These are phyloP conservation scores for Sindora glabra DNA, from an alignment of 306 rosid species.

Conservation along the genomic window DNA sequence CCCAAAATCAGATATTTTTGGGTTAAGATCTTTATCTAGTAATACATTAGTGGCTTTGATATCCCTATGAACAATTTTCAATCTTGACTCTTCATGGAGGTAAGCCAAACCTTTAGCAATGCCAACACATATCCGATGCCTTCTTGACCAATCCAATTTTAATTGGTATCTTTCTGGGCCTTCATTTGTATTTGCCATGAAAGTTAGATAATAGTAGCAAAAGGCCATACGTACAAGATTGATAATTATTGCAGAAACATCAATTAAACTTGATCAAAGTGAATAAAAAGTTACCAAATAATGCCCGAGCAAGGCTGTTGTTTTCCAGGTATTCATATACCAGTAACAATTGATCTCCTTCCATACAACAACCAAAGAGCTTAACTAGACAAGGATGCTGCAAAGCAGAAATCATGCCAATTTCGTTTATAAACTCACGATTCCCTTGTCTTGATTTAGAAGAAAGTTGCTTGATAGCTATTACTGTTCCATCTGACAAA, in stretches of 20 bases:
- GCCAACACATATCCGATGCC: conserved; percentile 34
- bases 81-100: conserved; percentile 44
- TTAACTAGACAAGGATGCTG: conserved; percentile 41
- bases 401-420: conserved; percentile 27
- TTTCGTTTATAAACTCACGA: conserved; percentile 26
- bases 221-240: not conserved
- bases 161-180: not conserved
- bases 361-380: conserved; percentile 34
- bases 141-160: conserved; percentile 32
- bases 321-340: conserved; percentile 51
- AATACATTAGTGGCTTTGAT: conserved; percentile 38
- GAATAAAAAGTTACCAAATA: conserved; percentile 30
- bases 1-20: conserved; percentile 38
- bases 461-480: conserved; percentile 29
- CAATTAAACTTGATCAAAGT: not conserved
- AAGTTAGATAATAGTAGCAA: not conserved
- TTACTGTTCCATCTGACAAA: conserved; percentile 16
- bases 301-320: conserved; percentile 39
- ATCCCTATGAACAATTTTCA: conserved; percentile 45
- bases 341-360: conserved; percentile 33
- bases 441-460: conserved; percentile 28
- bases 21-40: conserved; percentile 30
- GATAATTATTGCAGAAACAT: not conserved
- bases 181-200: not conserved
- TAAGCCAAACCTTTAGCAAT: conserved; percentile 34